A percentile compares a stretch with the other conserved stretches of the same genome.
These are phyloP conservation scores for Hydrangea macrophylla DNA, from an alignment of 148 eudicot species.

Conservation along the genomic window DNA sequence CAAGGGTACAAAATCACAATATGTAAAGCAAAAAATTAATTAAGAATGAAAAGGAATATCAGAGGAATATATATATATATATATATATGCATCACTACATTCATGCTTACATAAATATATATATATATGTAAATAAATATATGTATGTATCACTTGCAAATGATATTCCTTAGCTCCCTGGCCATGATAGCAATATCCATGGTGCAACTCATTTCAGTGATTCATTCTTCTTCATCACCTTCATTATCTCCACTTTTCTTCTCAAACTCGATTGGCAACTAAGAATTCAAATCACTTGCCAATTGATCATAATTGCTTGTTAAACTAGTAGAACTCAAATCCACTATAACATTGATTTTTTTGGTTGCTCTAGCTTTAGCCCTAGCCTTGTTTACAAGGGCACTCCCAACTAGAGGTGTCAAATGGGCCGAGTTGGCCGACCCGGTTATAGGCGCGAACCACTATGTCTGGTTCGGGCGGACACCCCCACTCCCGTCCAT, in stretches of 20 bases:
- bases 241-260: constrained; percentile 1
- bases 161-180: not conserved
- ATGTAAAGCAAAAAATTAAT: too few relatives aligned
- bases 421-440: too few relatives aligned
- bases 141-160: not conserved
- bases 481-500: too few relatives aligned
- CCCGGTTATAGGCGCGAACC: too few relatives aligned
- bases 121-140: not conserved
- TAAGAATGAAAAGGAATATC: too few relatives aligned
- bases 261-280: not conserved
- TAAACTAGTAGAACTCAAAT: not conserved
- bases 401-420: constrained; percentile 1
- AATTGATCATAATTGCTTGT: not conserved
- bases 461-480: too few relatives aligned
- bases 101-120: too few relatives aligned
- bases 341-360: constrained; percentile 11
- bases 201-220: not conserved
- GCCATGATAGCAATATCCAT: not conserved
- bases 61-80: too few relatives aligned
- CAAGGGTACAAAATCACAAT: too few relatives aligned
- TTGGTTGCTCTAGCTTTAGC: constrained; percentile 5
- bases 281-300: not conserved
- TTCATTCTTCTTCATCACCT: constrained; percentile 7
- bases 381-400: not conserved
- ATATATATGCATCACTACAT: too few relatives aligned